phyloP scores from a whole-genome alignment of 805 yeast species.

The Monosporozyma yasuniensis region DNA sequence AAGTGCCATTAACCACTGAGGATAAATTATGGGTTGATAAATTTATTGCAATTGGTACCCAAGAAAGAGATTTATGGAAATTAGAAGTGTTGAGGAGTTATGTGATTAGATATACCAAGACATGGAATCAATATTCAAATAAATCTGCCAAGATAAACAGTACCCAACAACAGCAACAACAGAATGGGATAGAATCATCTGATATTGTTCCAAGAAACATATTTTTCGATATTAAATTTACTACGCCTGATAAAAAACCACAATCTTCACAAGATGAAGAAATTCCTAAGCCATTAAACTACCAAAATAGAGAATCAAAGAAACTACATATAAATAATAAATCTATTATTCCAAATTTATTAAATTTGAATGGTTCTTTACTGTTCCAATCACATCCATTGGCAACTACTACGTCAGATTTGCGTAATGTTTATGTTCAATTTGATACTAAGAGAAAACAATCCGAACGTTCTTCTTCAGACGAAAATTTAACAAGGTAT shows the following conservation, averaged over 20 bases:
- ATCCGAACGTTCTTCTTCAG: background rate
- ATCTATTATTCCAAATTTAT: conserved; percentile 3
- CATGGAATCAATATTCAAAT: conserved; percentile 11
- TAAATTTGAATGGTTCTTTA: conserved; percentile 28
- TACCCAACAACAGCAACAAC: conserved; percentile 16
- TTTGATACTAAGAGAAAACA: conserved; percentile 20
- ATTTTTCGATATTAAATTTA: conserved; percentile 37
- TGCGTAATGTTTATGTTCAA: conserved; percentile 41
- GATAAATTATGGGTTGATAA: conserved; percentile 69
- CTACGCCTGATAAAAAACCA: conserved; percentile 2
- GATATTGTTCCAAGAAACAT: conserved; percentile 42
- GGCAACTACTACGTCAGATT: conserved; percentile 32
- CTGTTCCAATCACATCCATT: conserved; percentile 31
- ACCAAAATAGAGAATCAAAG: background rate
- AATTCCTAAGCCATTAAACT: background rate
- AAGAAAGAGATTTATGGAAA: conserved; percentile 75
- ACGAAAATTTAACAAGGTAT: background rate
- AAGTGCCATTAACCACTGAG: conserved; percentile 49
- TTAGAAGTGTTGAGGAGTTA: conserved; percentile 61
- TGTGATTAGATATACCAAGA: conserved; percentile 47
- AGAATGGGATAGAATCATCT: conserved; percentile 14
- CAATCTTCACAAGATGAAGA: background rate
- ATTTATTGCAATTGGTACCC: conserved; percentile 63
- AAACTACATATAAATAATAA: background rate
- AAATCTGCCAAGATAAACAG: conserved; percentile 8